Base-by-base conservation (phyloP, 164 flowering plant genomes). In the Liriodendron chinense region DNA sequence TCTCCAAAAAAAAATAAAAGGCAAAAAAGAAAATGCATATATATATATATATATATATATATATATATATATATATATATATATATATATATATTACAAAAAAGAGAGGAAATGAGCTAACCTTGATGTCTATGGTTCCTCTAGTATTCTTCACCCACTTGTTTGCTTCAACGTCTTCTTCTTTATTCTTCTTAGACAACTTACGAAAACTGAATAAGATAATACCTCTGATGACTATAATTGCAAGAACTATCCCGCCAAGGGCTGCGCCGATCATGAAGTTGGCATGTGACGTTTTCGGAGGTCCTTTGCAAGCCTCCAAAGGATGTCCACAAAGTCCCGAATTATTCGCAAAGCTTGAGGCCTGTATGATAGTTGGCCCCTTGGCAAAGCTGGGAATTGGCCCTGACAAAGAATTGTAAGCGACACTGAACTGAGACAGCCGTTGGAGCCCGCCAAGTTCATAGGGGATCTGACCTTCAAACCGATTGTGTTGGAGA, bases 111-210 rank as follows among this genome's bases (percentile, higher is more conserved):
- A 25, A 59, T 14, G 16, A 50, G 70, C 86, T 82, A 78, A 74
- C 97, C 94, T 92, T 86, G 64, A 87, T 84, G 75, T 75, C 85
- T 79, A 88, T 91, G 7, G 81, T 70, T 75, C 93, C 94, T 78
- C 86, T 87, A 1, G 92, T 77, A 74, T 75, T 83, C 86, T 79
- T 89, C 10, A 95, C 91, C 98, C 98, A 94, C 79, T 82, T 87
- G 72, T 94, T 91, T 67, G 88, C 95, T 72, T 89, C 87, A 56
- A 87, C 91, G 71, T 92, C 93, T 28, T 84, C 94, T 21, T 84
- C 88, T 82, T 81, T 86, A 86, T 85, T 86, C 77, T 61, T 82
- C 25, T 69, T 68, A 25, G 74, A 74, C 70, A 65, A 83, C 24
- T 86, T 83, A 28, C 71, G 43, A 5, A 34, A 34, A 74, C 34